Base-by-base conservation (phyloP, 2,329 filamentous ascomycete genomes). In the Fusarium chlamydosporum region DNA sequence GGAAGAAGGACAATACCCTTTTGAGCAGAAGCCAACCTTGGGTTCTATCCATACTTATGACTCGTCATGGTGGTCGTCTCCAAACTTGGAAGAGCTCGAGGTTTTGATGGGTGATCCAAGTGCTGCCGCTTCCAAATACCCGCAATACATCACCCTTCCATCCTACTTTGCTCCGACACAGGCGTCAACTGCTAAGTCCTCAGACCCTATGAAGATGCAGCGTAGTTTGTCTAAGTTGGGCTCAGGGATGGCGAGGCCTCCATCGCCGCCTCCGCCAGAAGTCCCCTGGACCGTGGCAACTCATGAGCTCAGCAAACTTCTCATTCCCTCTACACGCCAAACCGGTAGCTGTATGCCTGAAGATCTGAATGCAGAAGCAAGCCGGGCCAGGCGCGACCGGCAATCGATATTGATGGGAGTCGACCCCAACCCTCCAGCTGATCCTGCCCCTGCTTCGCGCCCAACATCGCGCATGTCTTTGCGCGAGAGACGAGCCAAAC, bases 111-210 rank as follows among this genome's bases (percentile, higher is more conserved):
- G 82, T 13, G 80, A 83, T n/a, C 82, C 83, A 4, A 79, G 84
- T 7, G 78, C 41, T 37, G 31, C 52, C 15, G 33, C 84, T 56
- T 80, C 81, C 10, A 85, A 80, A 73, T 89, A 88, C 73, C 78
- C 84, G 15, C 87, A 88, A 29, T 82, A 81, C 62, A 82, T 84
- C 15, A 86, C 86, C 23, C 77, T 84, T 10, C 90, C 92, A 3
- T 94, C 92, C 3, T 97, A 94, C 79, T 93, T 89, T 4, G 93
- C 94, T 3, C 93, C 94, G 0, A 98, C 95, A 0, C 92, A 95
- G 65, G 92, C 95, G 0, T 98, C 93, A 41, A 89, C 89, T 2
- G 93, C 93, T 26, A 97, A 93, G 78, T 89, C 93, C 12, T 85
- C 92, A 1, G 87, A 91, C 45, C 86, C 90, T 3, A 82, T 89